These are phyloP conservation scores for Gaeumannomyces tritici DNA, from an alignment of 2,329 filamentous ascomycete genomes.

Conservation along the genomic window DNA sequence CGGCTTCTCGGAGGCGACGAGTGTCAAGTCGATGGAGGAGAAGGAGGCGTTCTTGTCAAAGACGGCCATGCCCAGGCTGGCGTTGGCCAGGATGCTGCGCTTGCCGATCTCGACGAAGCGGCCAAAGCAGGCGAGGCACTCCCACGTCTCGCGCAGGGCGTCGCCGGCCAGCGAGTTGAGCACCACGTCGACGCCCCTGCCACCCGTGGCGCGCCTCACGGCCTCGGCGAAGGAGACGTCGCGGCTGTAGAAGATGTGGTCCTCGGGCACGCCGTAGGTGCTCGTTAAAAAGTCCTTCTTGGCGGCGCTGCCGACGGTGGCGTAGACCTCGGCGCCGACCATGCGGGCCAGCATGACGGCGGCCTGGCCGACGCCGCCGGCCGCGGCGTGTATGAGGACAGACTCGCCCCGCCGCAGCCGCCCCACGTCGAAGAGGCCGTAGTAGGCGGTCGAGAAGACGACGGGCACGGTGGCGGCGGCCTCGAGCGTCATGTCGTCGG, in stretches of 20 bases:
- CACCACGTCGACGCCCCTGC: slow-evolving; percentile 19
- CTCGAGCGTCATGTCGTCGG: slow-evolving; percentile 13
- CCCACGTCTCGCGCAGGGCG: slow-evolving; percentile 18
- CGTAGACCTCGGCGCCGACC: slow-evolving; percentile 16
- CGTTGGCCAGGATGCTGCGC: slow-evolving; percentile 21
- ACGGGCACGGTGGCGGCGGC: slow-evolving; percentile 16
- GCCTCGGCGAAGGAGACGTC: slow-evolving; percentile 17
- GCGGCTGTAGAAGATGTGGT: slow-evolving; percentile 20
- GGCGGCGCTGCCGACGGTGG: slow-evolving; percentile 17
- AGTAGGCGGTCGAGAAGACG: slow-evolving; percentile 16
- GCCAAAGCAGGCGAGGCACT: slow-evolving; percentile 22
- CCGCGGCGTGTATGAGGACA: slow-evolving; percentile 13
- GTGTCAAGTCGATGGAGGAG: slow-evolving; percentile 6
- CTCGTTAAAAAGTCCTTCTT: slow-evolving; percentile 18
- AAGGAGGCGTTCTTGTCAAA: slow-evolving; percentile 16
- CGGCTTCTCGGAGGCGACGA: slow-evolving; percentile 7
- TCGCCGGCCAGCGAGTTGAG: slow-evolving; percentile 21
- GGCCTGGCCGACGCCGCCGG: slow-evolving; percentile 12
- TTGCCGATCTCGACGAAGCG: slow-evolving; percentile 24
- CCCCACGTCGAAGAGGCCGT: slow-evolving; percentile 15
- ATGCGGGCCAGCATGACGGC: slow-evolving; percentile 9
- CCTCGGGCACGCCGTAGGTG: slow-evolving; percentile 15
- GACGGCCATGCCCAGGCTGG: slow-evolving; percentile 23
- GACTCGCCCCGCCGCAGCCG: slow-evolving; percentile 11
- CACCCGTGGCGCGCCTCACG: slow-evolving; percentile 14